phyloP scores from a whole-genome alignment of 768 basidiomycete species.

The Amanita muscaria region DNA sequence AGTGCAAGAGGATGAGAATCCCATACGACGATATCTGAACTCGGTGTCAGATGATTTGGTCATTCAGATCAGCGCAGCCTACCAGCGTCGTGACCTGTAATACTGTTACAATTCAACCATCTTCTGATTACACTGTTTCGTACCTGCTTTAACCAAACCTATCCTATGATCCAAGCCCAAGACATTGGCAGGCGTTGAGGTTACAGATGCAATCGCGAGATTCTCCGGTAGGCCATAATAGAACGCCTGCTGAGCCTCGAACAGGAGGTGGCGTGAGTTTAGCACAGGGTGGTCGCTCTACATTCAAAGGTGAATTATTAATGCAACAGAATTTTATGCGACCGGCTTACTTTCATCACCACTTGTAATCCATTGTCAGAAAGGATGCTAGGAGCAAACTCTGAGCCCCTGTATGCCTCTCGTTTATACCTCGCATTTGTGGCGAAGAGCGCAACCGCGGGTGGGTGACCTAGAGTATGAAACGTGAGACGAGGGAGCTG shows the following conservation, averaged over 20 bases:
- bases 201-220: slow-evolving; percentile 63
- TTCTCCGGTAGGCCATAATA: slow-evolving; percentile 62
- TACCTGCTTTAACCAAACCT: slow-evolving; percentile 55
- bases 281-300: slow-evolving; percentile 57
- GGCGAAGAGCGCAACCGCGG: slow-evolving; percentile 71
- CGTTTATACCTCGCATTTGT: slow-evolving; percentile 52
- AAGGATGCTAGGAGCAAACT: slow-evolving; percentile 67
- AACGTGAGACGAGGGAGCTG: not conserved
- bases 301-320: not conserved
- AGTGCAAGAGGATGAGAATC: slow-evolving; percentile 71
- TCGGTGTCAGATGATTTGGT: not conserved
- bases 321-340: not conserved
- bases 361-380: slow-evolving; percentile 61
- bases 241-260: slow-evolving; percentile 73
- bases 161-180: slow-evolving; percentile 71
- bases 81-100: slow-evolving; percentile 61
- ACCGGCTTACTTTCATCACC: slow-evolving; percentile 45
- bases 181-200: slow-evolving; percentile 58
- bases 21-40: slow-evolving; percentile 59
- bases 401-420: slow-evolving; percentile 72
- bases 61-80: slow-evolving; percentile 8
- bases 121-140: not conserved
- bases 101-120: not conserved
- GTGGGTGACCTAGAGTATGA: slow-evolving; percentile 39
- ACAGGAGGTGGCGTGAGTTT: slow-evolving; percentile 61